phyloP scores from a whole-genome alignment of 176 grass and related monocot genomes.

The Saccharum spontaneum region DNA sequence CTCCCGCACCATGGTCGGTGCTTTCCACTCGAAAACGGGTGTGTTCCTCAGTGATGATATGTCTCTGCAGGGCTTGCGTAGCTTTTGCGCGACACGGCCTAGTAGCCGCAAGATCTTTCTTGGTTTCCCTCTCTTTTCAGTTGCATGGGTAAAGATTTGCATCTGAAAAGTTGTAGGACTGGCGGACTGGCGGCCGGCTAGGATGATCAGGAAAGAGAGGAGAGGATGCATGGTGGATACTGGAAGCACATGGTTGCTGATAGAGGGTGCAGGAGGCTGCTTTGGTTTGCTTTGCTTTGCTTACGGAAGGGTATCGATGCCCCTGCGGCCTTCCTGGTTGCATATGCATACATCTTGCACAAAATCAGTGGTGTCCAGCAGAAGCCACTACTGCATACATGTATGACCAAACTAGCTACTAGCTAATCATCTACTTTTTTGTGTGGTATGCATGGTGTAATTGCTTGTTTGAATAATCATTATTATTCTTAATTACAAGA shows the following conservation, averaged over 20 bases:
- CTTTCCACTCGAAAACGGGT: conserved; percentile 2
- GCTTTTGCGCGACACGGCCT: conserved; percentile 45
- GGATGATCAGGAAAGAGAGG: conserved; percentile 21
- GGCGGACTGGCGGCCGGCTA: not conserved
- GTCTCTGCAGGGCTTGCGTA: conserved; percentile 28
- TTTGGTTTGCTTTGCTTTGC: conserved; percentile 67
- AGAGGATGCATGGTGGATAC: too few species aligned
- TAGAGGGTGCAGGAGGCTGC: not conserved
- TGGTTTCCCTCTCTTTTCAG: conserved; percentile 36
- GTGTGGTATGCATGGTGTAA: not conserved
- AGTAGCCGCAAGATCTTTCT: conserved; percentile 37
- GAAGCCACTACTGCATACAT: not conserved
- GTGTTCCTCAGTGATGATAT: conserved; percentile 23
- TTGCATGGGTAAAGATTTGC: conserved; percentile 65
- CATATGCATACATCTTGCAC: not conserved
- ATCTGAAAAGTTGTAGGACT: conserved; percentile 52
- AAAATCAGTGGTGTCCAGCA: not conserved
- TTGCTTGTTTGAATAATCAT: not conserved
- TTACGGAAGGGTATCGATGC: conserved; percentile 44
- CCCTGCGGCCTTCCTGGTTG: not conserved
- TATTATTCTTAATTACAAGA: not conserved
- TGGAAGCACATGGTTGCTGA: too few species aligned
- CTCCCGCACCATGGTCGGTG: conserved; percentile 20
- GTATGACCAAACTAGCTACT: not conserved
- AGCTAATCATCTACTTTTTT: not conserved